These are phyloP conservation scores for Penicillium cinerascens DNA, from an alignment of 495 filamentous ascomycete species.

Conservation along the genomic window DNA sequence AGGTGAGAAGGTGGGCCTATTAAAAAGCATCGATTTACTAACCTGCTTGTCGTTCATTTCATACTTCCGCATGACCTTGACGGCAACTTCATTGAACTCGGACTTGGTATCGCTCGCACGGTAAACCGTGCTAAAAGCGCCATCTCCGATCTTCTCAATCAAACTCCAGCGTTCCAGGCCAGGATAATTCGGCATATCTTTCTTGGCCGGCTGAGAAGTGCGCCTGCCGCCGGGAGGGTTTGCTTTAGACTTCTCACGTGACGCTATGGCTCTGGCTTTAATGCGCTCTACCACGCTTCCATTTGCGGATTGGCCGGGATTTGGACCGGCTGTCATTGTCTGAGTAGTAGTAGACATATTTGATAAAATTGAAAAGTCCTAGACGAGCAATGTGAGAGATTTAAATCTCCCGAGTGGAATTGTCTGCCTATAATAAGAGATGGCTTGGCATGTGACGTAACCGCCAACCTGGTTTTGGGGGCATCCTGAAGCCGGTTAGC, in stretches of 20 bases:
- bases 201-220: background rate
- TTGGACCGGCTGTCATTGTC: background rate
- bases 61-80: constrained; percentile 13
- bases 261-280: background rate
- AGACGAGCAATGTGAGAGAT: background rate
- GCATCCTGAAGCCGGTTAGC: background rate
- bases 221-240: too few species aligned
- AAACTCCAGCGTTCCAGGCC: constrained; percentile 77
- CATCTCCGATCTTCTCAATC: constrained; percentile 94
- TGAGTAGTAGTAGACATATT: background rate
- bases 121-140: constrained; percentile 97
- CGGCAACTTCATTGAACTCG: constrained; percentile 4
- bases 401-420: background rate
- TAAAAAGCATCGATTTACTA: background rate
- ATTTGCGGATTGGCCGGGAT: background rate
- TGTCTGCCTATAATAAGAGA: background rate
- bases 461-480: background rate
- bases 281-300: background rate
- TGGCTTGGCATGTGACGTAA: background rate
- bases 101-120: constrained; percentile 29
- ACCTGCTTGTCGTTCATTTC: constrained; percentile 11
- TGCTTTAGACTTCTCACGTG: background rate
- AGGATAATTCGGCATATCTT: constrained; percentile 9
- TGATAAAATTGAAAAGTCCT: background rate
- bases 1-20: background rate